Conservation (phyloP, 164 flowering plant species). For the grape (Vitis vinifera) region DNA sequence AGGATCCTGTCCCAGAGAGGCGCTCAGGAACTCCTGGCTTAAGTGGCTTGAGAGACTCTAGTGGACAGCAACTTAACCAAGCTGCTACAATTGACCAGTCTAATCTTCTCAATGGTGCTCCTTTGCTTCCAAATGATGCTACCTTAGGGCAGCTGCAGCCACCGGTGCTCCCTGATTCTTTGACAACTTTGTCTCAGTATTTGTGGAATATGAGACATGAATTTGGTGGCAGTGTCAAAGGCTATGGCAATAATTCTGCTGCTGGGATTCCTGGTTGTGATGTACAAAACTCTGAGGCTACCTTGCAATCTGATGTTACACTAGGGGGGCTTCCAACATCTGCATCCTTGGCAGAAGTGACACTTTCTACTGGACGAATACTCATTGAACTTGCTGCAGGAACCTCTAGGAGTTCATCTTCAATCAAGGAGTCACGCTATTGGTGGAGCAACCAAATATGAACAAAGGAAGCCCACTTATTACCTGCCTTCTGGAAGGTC, state of each 20-base stretch:
- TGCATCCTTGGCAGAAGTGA: conserved; percentile 69
- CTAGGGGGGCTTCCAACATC: conserved; percentile 63
- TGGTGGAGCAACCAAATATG: no score
- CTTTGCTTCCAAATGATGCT: conserved; percentile 25
- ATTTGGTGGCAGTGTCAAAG: conserved; percentile 41
- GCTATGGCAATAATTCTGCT: conserved; percentile 24
- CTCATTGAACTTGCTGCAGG: conserved; percentile 58
- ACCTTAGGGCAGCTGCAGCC: conserved; percentile 57
- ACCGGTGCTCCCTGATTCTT: conserved; percentile 85
- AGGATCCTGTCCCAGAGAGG: conserved; percentile 11
- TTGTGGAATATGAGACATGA: conserved; percentile 58
- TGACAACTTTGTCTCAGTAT: conserved; percentile 75
- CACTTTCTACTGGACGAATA: conserved; percentile 58
- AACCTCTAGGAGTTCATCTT: conserved; percentile 24
- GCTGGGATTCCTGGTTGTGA: conserved; percentile 22
- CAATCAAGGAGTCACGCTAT: no score
- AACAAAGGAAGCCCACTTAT: no score
- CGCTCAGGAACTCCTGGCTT: conserved; percentile 10
- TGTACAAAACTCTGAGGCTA: conserved; percentile 25
- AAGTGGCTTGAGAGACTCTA: conserved; percentile 7
- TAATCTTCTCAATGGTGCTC: conserved; percentile 20
- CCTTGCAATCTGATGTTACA: conserved; percentile 23
- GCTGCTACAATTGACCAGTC: background rate
- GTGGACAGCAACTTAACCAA: conserved; percentile 4
- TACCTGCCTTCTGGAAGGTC: no score